Evolutionary conservation across 179 eudicot species (phyloP).

Genomic region (Silene coronaria): DNA sequence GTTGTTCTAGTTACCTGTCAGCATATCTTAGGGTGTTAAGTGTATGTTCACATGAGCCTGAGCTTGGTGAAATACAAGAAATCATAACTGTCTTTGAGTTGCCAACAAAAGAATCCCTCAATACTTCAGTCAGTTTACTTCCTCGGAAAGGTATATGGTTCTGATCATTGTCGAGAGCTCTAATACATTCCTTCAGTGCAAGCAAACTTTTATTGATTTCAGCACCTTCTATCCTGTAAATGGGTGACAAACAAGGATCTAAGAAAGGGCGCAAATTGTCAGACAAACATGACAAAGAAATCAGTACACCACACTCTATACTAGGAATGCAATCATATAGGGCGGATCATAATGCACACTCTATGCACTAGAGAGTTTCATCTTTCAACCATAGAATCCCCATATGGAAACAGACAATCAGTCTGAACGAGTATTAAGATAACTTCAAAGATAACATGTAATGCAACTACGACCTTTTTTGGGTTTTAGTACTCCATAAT

Average conservation of each 20-base stretch:
- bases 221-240: conserved; percentile 50
- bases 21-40: conserved; percentile 63
- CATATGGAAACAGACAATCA: background rate
- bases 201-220: conserved; percentile 59
- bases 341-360: background rate
- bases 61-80: conserved; percentile 58
- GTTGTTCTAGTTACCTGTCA: conserved; percentile 36
- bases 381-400: background rate
- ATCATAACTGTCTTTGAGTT: conserved; percentile 60
- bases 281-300: background rate
- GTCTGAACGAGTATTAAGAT: background rate
- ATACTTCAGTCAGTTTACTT: conserved; percentile 55
- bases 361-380: background rate
- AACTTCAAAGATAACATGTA: background rate
- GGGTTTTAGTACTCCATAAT: too few relatives aligned
- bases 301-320: background rate
- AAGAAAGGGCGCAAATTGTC: background rate
- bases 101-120: conserved; percentile 58
- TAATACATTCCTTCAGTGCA: conserved; percentile 52
- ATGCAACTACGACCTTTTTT: background rate
- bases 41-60: conserved; percentile 61
- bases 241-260: background rate
- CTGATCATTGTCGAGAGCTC: conserved; percentile 57
- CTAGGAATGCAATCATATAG: background rate
- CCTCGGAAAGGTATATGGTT: conserved; percentile 56